phyloP scores from a whole-genome alignment of 768 basidiomycete species.

The Dendrothele bispora region DNA sequence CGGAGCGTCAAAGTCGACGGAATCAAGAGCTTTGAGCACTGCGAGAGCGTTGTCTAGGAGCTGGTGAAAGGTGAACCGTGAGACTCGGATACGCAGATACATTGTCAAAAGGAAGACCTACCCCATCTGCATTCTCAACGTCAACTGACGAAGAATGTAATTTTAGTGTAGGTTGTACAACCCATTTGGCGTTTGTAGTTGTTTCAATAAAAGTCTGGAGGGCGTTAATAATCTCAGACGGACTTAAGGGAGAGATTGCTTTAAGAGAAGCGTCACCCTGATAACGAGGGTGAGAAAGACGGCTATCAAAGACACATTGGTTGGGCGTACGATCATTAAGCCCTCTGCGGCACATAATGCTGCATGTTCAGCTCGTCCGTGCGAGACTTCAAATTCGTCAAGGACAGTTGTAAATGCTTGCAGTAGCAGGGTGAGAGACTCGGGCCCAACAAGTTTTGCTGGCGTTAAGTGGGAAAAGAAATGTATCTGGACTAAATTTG shows the following conservation, averaged over 20 bases:
- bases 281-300: no score
- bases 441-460: conserved; percentile 68
- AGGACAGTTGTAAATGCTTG: conserved; percentile 84
- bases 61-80: no score
- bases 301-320: neutral
- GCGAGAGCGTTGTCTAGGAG: conserved; percentile 72
- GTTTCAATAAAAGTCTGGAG: conserved; percentile 74
- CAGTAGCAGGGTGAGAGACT: conserved; percentile 79
- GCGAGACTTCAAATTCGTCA: conserved; percentile 86
- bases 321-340: conserved; percentile 60
- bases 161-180: conserved; percentile 62
- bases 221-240: conserved; percentile 66
- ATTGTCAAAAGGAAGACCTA: no score
- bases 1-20: conserved; percentile 57
- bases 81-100: neutral
- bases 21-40: conserved; percentile 61
- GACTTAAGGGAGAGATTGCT: conserved; percentile 54
- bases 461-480: conserved; percentile 90
- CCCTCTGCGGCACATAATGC: conserved; percentile 82
- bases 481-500: conserved; percentile 67
- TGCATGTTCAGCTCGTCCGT: conserved; percentile 79
- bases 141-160: conserved; percentile 45
- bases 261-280: conserved; percentile 76
- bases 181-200: conserved; percentile 53
- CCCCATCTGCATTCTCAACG: conserved; percentile 62